Conservation (phyloP, 441 rosid species). For the Pelargonium cotyledonis region DNA sequence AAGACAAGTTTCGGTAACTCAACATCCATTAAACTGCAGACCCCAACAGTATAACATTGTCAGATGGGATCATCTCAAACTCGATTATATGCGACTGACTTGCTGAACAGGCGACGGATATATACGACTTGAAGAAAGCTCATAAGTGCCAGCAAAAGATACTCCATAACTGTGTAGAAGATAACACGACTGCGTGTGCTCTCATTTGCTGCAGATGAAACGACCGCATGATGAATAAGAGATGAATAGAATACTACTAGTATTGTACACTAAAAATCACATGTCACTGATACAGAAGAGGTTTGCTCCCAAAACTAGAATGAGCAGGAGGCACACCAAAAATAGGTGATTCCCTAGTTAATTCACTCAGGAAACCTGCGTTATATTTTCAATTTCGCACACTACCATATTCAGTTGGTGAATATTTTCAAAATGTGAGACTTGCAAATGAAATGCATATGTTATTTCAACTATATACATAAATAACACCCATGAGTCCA, state of each 20-base stretch:
- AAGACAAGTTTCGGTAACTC: too few relatives aligned
- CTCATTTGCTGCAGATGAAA: slow-evolving; percentile 69
- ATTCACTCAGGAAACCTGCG: too few relatives aligned
- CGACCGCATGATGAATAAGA: neutral
- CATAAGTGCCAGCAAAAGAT: slow-evolving; percentile 55
- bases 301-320: too few relatives aligned
- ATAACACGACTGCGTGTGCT: slow-evolving; percentile 82
- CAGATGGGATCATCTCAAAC: slow-evolving; percentile 25
- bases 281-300: neutral
- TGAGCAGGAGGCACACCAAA: too few relatives aligned
- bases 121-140: slow-evolving; percentile 74
- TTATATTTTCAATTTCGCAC: too few relatives aligned
- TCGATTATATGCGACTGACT: slow-evolving; percentile 81
- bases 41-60: neutral
- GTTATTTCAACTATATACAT: too few relatives aligned
- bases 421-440: too few relatives aligned
- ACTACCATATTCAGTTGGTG: too few relatives aligned
- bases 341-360: too few relatives aligned
- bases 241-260: neutral
- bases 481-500: too few relatives aligned
- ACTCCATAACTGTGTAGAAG: slow-evolving; percentile 76
- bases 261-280: neutral
- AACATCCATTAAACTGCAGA: too few relatives aligned
- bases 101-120: slow-evolving; percentile 91
- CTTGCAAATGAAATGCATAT: too few relatives aligned